Evolutionary conservation across 768 basidiomycete species (phyloP).

Genomic region (Phanerochaete sordida): DNA sequence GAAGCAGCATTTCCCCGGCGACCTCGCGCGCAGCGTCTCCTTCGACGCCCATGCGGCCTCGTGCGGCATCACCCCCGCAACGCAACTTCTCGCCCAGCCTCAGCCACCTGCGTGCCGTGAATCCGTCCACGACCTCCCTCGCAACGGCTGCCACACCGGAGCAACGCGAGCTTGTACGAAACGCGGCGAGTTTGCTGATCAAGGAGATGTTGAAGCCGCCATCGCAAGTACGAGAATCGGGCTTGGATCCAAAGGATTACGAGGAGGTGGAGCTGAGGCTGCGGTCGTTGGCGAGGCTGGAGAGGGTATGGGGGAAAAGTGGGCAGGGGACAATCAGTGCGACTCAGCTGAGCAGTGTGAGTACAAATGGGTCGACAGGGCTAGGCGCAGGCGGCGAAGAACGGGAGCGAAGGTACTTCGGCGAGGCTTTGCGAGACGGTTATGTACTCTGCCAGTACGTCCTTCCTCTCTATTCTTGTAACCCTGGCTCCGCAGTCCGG

Average conservation of each 20-base stretch:
- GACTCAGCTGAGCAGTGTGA: conserved; percentile 29
- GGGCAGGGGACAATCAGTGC: conserved; percentile 42
- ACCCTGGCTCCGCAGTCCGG: not conserved
- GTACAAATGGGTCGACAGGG: conserved; percentile 28
- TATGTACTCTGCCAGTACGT: conserved; percentile 89
- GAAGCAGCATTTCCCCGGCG: conserved; percentile 31
- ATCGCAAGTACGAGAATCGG: conserved; percentile 46
- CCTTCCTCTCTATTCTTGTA: conserved; percentile 7
- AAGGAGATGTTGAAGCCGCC: conserved; percentile 64
- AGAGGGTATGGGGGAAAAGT: conserved; percentile 74
- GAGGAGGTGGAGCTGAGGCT: conserved; percentile 73
- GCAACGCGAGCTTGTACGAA: conserved; percentile 64
- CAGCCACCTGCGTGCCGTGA: conserved; percentile 53
- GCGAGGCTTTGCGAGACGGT: conserved; percentile 78
- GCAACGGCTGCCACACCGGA: conserved; percentile 36
- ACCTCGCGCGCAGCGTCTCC: conserved; percentile 38
- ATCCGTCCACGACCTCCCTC: conserved; percentile 58
- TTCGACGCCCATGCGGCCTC: conserved; percentile 45
- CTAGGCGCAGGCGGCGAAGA: conserved; percentile 62
- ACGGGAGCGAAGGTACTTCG: conserved; percentile 67
- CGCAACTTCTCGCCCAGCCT: conserved; percentile 32
- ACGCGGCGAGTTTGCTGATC: conserved; percentile 60
- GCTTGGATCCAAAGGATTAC: conserved; percentile 54
- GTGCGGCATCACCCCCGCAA: conserved; percentile 22
- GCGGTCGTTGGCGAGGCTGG: conserved; percentile 57